These are phyloP conservation scores for Camelina sativa DNA, from an alignment of 345 rosid genomes.

Conservation along the genomic window DNA sequence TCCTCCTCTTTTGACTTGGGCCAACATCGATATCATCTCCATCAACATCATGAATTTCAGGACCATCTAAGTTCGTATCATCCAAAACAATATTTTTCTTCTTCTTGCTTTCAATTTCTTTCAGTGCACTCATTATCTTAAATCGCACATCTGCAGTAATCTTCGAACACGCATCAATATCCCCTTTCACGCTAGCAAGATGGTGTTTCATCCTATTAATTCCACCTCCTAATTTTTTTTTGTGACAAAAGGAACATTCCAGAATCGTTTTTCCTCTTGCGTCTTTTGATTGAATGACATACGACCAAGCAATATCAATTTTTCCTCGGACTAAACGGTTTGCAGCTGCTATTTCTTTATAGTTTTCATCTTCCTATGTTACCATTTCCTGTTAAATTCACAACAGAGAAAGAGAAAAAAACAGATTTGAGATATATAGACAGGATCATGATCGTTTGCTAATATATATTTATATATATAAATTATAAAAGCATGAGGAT, in stretches of 20 bases:
- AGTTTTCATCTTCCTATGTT: not conserved
- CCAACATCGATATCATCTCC: conserved; percentile 5
- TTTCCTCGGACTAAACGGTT: not conserved
- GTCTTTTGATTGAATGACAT: not conserved
- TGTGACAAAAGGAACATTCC: conserved; percentile 7
- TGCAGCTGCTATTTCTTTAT: not conserved
- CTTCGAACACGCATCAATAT: too few species aligned
- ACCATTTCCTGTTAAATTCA: not conserved
- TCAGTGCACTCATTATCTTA: too few species aligned
- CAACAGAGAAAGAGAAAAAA: too few species aligned
- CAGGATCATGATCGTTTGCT: too few species aligned
- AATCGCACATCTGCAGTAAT: too few species aligned
- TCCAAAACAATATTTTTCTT: not conserved
- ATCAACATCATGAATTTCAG: not conserved
- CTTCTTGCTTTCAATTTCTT: not conserved
- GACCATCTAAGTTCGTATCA: not conserved
- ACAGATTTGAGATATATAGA: too few species aligned
- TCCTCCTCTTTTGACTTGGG: not conserved
- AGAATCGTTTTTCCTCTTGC: not conserved
- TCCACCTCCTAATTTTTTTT: not conserved
- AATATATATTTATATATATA: too few species aligned
- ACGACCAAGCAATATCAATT: not conserved
- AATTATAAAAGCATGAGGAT: too few species aligned
- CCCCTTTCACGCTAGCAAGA: too few species aligned
- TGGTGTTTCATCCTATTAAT: conserved; percentile 15